Evolutionary conservation across 495 filamentous ascomycete species (phyloP).

Genomic region (Penicillium tannophilum): DNA sequence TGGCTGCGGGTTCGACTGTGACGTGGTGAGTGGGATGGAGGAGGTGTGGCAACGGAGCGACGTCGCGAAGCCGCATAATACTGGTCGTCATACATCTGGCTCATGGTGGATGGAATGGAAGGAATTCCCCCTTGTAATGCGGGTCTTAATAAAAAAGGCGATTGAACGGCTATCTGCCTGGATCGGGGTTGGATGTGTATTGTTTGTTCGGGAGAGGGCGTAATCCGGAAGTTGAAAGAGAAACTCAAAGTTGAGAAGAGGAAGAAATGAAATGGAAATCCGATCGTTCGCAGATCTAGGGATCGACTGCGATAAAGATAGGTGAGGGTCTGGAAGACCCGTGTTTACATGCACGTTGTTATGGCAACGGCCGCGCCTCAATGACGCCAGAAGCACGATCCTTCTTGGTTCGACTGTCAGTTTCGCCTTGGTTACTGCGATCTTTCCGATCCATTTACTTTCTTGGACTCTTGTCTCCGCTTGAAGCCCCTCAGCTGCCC

Average conservation of each 20-base stretch:
- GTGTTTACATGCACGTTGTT: constrained; percentile 48
- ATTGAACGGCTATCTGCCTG: constrained; percentile 17
- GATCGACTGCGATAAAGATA: constrained; percentile 22
- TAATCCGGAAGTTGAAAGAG: neutral
- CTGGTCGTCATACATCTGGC: constrained; percentile 52
- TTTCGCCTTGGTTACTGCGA: constrained; percentile 21
- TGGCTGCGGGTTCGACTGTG: constrained; percentile 58
- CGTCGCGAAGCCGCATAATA: constrained; percentile 53
- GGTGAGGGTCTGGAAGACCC: constrained; percentile 30
- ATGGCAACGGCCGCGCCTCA: constrained; percentile 42
- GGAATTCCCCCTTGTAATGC: constrained; percentile 18
- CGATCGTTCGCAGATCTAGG: constrained; percentile 25
- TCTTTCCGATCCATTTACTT: constrained; percentile 23
- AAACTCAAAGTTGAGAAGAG: constrained; percentile 13
- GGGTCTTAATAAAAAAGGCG: constrained; percentile 12
- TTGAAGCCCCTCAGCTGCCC: constrained; percentile 17
- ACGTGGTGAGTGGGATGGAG: constrained; percentile 48
- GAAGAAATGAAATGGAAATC: constrained; percentile 14
- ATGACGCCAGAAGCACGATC: constrained; percentile 38
- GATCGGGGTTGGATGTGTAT: constrained; percentile 3
- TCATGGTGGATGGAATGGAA: constrained; percentile 36
- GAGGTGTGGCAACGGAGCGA: constrained; percentile 51
- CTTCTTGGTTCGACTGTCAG: constrained; percentile 16
- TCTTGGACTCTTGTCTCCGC: constrained; percentile 18
- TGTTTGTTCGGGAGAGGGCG: constrained; percentile 1